Evolutionary conservation across 257 asterid species (phyloP).

Genomic region (Nemophila menziesii): DNA sequence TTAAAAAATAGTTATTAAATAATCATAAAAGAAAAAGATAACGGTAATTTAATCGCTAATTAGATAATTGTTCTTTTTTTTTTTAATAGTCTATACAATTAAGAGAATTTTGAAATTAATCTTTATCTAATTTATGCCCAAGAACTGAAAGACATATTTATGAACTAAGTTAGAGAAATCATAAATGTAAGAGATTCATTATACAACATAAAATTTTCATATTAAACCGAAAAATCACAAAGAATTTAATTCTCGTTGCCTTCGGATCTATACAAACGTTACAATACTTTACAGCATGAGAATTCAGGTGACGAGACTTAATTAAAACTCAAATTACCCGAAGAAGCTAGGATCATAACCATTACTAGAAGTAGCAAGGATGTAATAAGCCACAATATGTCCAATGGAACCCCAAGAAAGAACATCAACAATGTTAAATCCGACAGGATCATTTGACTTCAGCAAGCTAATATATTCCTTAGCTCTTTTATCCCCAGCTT

Average conservation of each 20-base stretch:
- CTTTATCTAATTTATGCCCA: too few relatives aligned
- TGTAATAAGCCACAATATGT: constrained; percentile 82
- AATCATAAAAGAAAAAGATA: too few relatives aligned
- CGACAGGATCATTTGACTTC: constrained; percentile 75
- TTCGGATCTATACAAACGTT: too few relatives aligned
- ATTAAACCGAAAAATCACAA: neutral
- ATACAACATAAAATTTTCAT: neutral
- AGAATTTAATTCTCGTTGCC: too few relatives aligned
- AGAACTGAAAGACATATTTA: too few relatives aligned
- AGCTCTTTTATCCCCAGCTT: constrained; percentile 68
- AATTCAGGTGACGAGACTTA: neutral
- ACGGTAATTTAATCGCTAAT: too few relatives aligned
- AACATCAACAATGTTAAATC: constrained; percentile 87
- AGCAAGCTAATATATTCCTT: constrained; percentile 73
- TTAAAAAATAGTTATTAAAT: too few relatives aligned
- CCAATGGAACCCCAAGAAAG: constrained; percentile 97
- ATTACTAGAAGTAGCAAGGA: constrained; percentile 89
- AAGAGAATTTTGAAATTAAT: too few relatives aligned
- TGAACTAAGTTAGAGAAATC: too few relatives aligned
- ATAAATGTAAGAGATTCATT: neutral
- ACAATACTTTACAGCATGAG: too few relatives aligned
- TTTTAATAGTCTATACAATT: too few relatives aligned
- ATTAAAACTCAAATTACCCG: neutral
- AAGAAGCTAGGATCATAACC: constrained; percentile 95
- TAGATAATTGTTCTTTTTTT: too few relatives aligned